Conservation (phyloP, 371 early-diverging fungal species). For the Haplosporangium sp. region DNA sequence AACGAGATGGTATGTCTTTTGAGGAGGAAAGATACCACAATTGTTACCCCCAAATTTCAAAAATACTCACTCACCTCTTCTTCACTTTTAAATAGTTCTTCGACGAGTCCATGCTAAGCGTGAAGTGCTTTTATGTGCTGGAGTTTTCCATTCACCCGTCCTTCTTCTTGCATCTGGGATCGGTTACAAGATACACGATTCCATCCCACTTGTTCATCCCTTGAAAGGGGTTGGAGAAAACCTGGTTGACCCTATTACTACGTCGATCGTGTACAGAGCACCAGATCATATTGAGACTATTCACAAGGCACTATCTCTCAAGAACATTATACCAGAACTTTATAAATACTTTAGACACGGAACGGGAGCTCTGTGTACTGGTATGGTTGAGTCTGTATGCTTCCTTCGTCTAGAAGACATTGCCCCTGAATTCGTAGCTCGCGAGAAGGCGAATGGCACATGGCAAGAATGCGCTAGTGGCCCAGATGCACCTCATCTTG, state of each 20-base stretch:
- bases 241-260: conserved; percentile 20
- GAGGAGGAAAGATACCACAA: not conserved
- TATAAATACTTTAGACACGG: conserved; percentile 20
- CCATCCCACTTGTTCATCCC: conserved; percentile 22
- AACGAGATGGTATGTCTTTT: conserved; percentile 7
- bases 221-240: conserved; percentile 36
- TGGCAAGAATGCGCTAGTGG: conserved; percentile 49
- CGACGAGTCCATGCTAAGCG: conserved; percentile 16
- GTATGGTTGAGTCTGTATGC: conserved; percentile 15
- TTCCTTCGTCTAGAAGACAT: conserved; percentile 50
- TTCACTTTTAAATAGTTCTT: conserved; percentile 1
- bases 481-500: conserved; percentile 44
- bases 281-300: conserved; percentile 12
- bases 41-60: too few relatives aligned
- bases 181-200: conserved; percentile 14
- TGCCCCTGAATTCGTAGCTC: conserved; percentile 48
- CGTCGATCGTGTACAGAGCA: conserved; percentile 9
- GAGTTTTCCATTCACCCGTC: conserved; percentile 22
- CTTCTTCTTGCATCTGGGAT: conserved; percentile 39
- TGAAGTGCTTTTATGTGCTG: conserved; percentile 28
- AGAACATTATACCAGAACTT: conserved; percentile 5
- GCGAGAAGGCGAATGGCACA: conserved; percentile 51
- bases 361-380: not conserved
- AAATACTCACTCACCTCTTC: not conserved
- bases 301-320: not conserved